Percentiles rank a stretch among this genome's conserved stretches.
These are phyloP conservation scores for Penicillium taxi DNA, from an alignment of 495 filamentous ascomycete genomes.

Conservation along the genomic window DNA sequence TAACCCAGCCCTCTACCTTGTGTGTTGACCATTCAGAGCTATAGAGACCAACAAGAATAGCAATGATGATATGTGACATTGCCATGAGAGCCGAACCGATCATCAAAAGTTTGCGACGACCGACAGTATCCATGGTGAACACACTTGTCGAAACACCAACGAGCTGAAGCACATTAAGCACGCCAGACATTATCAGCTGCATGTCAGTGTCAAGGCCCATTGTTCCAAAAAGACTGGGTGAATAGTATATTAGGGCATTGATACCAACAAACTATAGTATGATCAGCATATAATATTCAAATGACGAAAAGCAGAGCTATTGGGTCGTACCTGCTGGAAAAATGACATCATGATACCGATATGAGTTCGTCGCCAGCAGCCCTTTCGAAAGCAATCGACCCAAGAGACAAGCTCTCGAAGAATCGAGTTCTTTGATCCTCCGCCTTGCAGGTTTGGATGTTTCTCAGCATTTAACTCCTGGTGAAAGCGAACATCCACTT, in stretches of 20 bases:
- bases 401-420: constrained; percentile 39
- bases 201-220: constrained; percentile 49
- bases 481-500: constrained; percentile 44
- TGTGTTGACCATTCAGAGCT: constrained; percentile 39
- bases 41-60: constrained; percentile 39
- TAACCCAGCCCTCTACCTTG: constrained; percentile 40
- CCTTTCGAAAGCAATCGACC: constrained; percentile 41
- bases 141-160: constrained; percentile 40
- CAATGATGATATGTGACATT: constrained; percentile 43
- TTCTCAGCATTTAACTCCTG: constrained; percentile 36
- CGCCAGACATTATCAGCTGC: constrained; percentile 52
- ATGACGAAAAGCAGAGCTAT: not conserved
- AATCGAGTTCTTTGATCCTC: constrained; percentile 20
- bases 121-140: constrained; percentile 44
- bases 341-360: constrained; percentile 49
- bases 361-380: constrained; percentile 49
- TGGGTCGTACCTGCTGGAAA: constrained; percentile 43
- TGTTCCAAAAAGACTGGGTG: constrained; percentile 48
- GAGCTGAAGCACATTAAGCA: constrained; percentile 49
- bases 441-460: constrained; percentile 37
- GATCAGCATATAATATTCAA: constrained; percentile 3
- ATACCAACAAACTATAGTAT: constrained; percentile 39
- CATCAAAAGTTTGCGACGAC: constrained; percentile 40
- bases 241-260: constrained; percentile 50
- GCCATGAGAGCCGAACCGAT: constrained; percentile 41